These are phyloP conservation scores for Sporobolomyces phaffii DNA, from an alignment of 768 basidiomycete species.

Conservation along the genomic window DNA sequence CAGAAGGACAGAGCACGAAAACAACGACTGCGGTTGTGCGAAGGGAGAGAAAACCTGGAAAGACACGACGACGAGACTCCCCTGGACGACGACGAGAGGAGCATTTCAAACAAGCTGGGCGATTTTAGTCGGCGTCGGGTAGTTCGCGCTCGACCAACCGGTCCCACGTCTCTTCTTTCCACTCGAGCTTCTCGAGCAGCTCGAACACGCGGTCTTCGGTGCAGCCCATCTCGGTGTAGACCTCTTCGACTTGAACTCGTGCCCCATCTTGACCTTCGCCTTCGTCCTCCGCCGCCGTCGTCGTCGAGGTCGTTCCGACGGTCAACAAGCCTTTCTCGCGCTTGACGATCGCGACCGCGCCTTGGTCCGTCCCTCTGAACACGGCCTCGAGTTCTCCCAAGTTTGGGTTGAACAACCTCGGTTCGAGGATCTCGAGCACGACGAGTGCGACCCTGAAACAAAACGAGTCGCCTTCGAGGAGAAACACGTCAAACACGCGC, in stretches of 20 bases:
- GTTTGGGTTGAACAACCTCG: slow-evolving; percentile 83
- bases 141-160: slow-evolving; percentile 74
- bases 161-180: slow-evolving; percentile 85
- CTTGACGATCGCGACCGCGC: slow-evolving; percentile 51
- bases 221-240: slow-evolving; percentile 79
- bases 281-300: slow-evolving; percentile 7
- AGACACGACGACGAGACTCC: no score
- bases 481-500: slow-evolving; percentile 76
- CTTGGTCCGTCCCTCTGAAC: slow-evolving; percentile 37
- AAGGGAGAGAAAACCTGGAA: no score
- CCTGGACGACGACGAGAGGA: no score
- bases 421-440: slow-evolving; percentile 72
- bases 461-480: slow-evolving; percentile 86
- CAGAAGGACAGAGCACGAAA: no score
- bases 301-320: slow-evolving; percentile 1
- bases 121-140: slow-evolving; percentile 54
- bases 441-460: slow-evolving; percentile 77
- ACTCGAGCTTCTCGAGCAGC: slow-evolving; percentile 71
- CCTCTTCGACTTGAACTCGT: slow-evolving; percentile 76
- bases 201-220: slow-evolving; percentile 83
- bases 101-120: no score
- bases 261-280: slow-evolving; percentile 49
- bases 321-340: slow-evolving; percentile 27
- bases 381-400: slow-evolving; percentile 72
- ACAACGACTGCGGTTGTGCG: no score